Evolutionary conservation across 768 basidiomycete genomes (phyloP), one percentile per base, ranked within the genome.

Genomic region (Punctularia strigosozonata): DNA sequence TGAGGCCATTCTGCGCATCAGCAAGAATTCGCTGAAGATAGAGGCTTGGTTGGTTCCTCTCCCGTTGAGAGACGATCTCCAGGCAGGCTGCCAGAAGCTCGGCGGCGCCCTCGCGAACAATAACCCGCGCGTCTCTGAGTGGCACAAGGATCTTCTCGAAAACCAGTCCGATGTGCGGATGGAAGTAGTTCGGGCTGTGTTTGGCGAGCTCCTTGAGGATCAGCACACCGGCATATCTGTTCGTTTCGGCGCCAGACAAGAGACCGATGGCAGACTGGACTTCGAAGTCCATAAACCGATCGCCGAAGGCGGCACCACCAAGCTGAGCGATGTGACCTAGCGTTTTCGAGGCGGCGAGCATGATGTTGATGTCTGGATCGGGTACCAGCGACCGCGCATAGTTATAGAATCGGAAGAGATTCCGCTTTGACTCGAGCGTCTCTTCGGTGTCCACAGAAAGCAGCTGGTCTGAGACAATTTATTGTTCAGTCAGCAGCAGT

Each of bases 71-170:
- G 7, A 94, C 77, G 42, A 97, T 94, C 50, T 89, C 84, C 34
- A 98, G 61, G 56, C 91, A 94, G 1, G 84, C 85, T 0, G 90
- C 88, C n/a, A 99, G 67, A 4, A 98, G 71, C 48, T 94, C 88
- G 0, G 91, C 89, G 0, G 92, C 90, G 23, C 87, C 85, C 58
- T 97, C 94, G 41, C 94, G 67, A 10, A 97, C 88, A 53, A 88
- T 82, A 36, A 90, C 75, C 38, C 91, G 78, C 14, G 83, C 71
- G 56, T 99, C 95, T 31, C 92, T 69, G 18, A 99, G 59, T 4
- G 92, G 88, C 2, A 83, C 76, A 45, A 95, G 80, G 39, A 99
- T 89, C 58, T 90, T 90, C 55, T 91, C 90, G 37, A 98, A 80
- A 10, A 95, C 84, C 26, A 84, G 70, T 38, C 73, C 72, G 17